Evolutionary conservation across 768 basidiomycete genomes (phyloP), one percentile per base, ranked within the genome.

Genomic region (Termitomyces sp.): DNA sequence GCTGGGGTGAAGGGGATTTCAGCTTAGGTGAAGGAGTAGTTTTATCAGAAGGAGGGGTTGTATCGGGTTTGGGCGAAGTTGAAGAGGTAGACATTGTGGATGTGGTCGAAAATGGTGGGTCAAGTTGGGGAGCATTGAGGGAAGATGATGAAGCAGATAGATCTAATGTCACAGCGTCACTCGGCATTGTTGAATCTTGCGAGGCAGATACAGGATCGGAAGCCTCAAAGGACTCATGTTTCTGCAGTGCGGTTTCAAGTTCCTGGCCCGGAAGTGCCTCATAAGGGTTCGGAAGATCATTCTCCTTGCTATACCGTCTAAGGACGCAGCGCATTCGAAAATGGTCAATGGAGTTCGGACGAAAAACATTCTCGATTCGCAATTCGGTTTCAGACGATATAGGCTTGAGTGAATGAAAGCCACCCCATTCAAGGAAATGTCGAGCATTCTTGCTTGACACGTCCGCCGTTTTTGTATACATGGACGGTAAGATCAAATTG

Each of bases 391-490:
- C 56, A 14, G 62, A 57, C 9, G 70, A 66, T 38, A 77, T 69
- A 20, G 76, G 75, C 32, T 70, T 45, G 31, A 77, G 62, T 8
- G 62, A 50, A 47, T 72, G 57, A 60, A 79, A 77, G 5, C 77
- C 77, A 50, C 76, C 77, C 78, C 78, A 80, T 37, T 65, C 60
- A 11, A 77, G 57, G 61, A 77, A 77, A 42, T 32, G 52, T 14
- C 32, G 46, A 2, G 62, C 61, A 43, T 42, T 57, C 34, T 0
- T 25, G 20, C 52, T 47, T 43, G 57, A 52, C 25, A 56, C 34
- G 11, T 48, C 49, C 3, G 15, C 9, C 14, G 25, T 6, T 38
- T 36, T 59, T 38, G 58, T 46, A 9, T 11, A 57, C 11, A 45
- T 42, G 32, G 43, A 31, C 46, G 47, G 17, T 7, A 14, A 43